Base-by-base conservation (phyloP, 2,329 filamentous ascomycete species). In the Fonsecaea pedrosoi region DNA sequence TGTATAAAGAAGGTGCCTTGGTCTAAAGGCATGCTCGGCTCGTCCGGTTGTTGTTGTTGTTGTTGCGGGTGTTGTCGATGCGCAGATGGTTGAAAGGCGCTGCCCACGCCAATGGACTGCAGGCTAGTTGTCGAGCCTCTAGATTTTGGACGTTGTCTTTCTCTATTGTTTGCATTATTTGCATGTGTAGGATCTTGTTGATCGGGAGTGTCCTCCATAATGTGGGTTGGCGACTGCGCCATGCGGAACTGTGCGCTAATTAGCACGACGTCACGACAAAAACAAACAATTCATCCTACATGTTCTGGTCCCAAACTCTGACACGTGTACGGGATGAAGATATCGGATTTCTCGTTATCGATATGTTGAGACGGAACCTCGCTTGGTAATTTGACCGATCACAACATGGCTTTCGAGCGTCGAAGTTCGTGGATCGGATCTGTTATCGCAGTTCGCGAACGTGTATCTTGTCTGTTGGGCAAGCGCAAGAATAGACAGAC, bases 111-210 rank as follows among this genome's bases (percentile, higher is more conserved):
- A 67, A 76, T 81, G n/a, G 81, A 82, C 68, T 82, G 80, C 57
- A 82, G 79, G 69, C 81, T 83, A 38, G 80, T 78, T 9, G 81
- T 82, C 54, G 80, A 82, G 38, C 79, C 81, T 74, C 80, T 75
- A 38, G 81, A 83, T 62, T 80, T 76, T 59, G 81, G 78, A 60
- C 78, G 79, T 59, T 77, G 78, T 71, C 65, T 70, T 64, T 70
- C 70, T 69, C 59, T 70, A 54, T 65, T 67, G 60, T 56, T 58
- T 57, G 67, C 54, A 59, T 65, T 67, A 60, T 66, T 68, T 64
- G 62, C 53, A 66, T 62, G 62, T 53, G 60, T 30, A 53, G 57
- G 48, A 60, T 60, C 63, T 53, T 57, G 48, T 13, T 58, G 60
- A 57, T 66, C 68, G 60, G 62, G 62, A 68, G 66, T 61, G 57